These are phyloP conservation scores for Alternaria sp. DNA, from an alignment of 2,329 filamentous ascomycete genomes.

Conservation along the genomic window DNA sequence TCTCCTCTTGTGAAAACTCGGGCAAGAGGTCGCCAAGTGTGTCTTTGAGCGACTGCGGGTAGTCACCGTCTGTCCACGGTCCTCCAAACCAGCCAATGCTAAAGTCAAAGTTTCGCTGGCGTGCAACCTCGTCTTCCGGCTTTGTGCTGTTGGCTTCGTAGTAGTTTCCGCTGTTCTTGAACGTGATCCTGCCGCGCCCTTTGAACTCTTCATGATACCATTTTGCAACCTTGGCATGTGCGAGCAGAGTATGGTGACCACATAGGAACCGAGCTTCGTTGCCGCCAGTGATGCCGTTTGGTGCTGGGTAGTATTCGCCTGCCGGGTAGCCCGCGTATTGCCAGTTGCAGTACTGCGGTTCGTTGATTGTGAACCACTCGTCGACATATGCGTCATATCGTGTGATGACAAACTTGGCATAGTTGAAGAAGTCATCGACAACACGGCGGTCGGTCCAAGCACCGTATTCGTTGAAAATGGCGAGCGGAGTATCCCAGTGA, in stretches of 20 bases:
- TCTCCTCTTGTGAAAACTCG: slow-evolving; percentile 51
- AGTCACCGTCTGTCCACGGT: slow-evolving; percentile 58
- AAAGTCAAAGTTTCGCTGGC: slow-evolving; percentile 55
- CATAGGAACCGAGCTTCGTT: slow-evolving; percentile 55
- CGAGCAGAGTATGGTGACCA: slow-evolving; percentile 56
- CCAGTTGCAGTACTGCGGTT: slow-evolving; percentile 60
- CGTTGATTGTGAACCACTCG: slow-evolving; percentile 55
- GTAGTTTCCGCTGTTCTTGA: slow-evolving; percentile 57
- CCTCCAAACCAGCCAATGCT: slow-evolving; percentile 58
- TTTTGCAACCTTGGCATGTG: slow-evolving; percentile 56
- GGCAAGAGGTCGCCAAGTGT: slow-evolving; percentile 54
- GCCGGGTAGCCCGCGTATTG: slow-evolving; percentile 57
- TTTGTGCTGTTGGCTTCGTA: slow-evolving; percentile 52
- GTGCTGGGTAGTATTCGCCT: slow-evolving; percentile 58
- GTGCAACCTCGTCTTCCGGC: slow-evolving; percentile 48
- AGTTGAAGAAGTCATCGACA: slow-evolving; percentile 55
- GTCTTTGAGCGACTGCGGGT: slow-evolving; percentile 51
- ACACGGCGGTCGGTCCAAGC: slow-evolving; percentile 53
- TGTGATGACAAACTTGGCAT: slow-evolving; percentile 55
- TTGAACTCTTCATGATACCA: slow-evolving; percentile 59
- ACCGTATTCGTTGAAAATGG: slow-evolving; percentile 54
- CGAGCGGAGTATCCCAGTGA: slow-evolving; percentile 56
- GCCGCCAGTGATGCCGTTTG: slow-evolving; percentile 54
- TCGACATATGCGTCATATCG: slow-evolving; percentile 54
- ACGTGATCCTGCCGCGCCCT: slow-evolving; percentile 53